Conservation (phyloP, 2,329 filamentous ascomycete genomes). For the Paracorniculantispora psalliotae region DNA sequence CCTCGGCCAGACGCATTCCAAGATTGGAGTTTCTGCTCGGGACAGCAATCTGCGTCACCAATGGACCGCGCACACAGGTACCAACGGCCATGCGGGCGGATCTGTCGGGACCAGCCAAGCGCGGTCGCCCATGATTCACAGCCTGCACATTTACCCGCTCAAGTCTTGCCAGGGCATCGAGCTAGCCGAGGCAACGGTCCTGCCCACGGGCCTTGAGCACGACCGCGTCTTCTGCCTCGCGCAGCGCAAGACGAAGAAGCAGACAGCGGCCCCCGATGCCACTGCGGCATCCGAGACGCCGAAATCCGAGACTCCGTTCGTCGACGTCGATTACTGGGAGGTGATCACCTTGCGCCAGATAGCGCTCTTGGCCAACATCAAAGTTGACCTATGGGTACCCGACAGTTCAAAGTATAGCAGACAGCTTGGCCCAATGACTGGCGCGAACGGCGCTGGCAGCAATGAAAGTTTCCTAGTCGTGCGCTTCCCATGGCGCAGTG, state of each 20-base stretch:
- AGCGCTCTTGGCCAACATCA: conserved; percentile 66
- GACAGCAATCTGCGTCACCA: conserved; percentile 34
- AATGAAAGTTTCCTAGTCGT: conserved; percentile 51
- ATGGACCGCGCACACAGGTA: conserved; percentile 3
- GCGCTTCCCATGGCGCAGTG: conserved; percentile 57
- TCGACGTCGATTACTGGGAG: conserved; percentile 46
- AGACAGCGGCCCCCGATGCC: conserved; percentile 6
- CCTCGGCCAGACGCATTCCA: conserved; percentile 49
- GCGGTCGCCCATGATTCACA: conserved; percentile 40
- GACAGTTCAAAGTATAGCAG: conserved; percentile 52
- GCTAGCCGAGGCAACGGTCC: conserved; percentile 57
- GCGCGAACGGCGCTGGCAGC: neutral
- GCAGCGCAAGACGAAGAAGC: conserved; percentile 43
- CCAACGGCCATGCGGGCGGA: conserved; percentile 14
- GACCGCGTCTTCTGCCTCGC: conserved; percentile 83
- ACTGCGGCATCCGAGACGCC: neutral
- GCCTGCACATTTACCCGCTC: conserved; percentile 74
- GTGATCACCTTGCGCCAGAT: conserved; percentile 67
- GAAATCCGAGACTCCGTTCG: neutral
- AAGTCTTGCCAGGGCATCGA: conserved; percentile 79
- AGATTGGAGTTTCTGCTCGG: conserved; percentile 36
- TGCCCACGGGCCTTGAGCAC: conserved; percentile 66
- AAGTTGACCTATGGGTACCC: conserved; percentile 63
- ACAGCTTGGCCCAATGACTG: conserved; percentile 41
- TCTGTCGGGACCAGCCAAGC: conserved; percentile 13